Evolutionary conservation across 306 rosid species (phyloP), one percentile per base, ranked within the genome.

Genomic region (Alnus rubra): DNA sequence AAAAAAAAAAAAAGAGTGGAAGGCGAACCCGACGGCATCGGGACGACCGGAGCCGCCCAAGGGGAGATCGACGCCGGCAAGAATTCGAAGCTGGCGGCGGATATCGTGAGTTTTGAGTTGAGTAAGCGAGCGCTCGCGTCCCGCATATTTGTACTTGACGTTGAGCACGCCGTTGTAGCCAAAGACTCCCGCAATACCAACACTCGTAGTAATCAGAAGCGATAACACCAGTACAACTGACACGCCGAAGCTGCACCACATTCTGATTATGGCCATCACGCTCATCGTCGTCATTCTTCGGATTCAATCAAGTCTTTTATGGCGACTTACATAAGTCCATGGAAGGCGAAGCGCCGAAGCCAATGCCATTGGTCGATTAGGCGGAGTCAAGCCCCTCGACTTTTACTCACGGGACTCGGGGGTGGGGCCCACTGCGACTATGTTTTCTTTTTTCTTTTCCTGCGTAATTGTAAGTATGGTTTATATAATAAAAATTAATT

Each of bases 11-110:
- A 51, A 30, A 48, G 69, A 39, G 45, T 23, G 7, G 37, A 53
- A 7, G 72, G 28, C 39, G 23, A 74, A 94, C 98, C 99, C 98
- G 54, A 93, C 93, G 82, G 88, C 85, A 76, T 91, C 94, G 31
- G 99, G 99, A 45, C 99, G 97, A 75, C 99, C 99, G 64, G 84
- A 76, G 52, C 99, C 99, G 23, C 99, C 99, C 51, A 95, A 71
- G 23, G 98, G 98, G 60, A 95, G 89, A 86, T 95, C 98, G 75
- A 95, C 97, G 76, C 97, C 98, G 52, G 98, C 83, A 67, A 95
- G 93, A 39, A 95, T 78, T 16, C 91, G 78, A 64, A 91, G 93
- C 83, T 92, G 97, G 56, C 98, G 99, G 74, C 81, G 92, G 73
- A 39, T 88, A 74, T 95, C 99, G 78, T 95, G 99, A 52, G 94